Percentiles rank a stretch among this genome's conserved stretches.
phyloP scores from a whole-genome alignment of 2,329 filamentous ascomycete genomes.

The Microcyclospora pomicola region DNA sequence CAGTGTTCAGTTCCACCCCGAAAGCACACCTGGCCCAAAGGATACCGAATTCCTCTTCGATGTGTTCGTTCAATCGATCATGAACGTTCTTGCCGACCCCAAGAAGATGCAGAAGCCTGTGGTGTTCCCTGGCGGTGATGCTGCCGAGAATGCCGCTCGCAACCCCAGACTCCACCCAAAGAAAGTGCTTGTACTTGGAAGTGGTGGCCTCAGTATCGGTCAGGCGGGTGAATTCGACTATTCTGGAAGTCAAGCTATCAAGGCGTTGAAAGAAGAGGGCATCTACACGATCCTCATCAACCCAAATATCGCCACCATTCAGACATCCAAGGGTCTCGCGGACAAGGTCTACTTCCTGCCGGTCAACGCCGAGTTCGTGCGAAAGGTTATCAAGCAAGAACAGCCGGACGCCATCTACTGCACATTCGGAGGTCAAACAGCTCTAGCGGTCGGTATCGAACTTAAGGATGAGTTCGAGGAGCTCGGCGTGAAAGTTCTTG shows the following conservation, averaged over 20 bases:
- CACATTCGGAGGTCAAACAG: constrained; percentile 95
- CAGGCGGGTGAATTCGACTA: constrained; percentile 99
- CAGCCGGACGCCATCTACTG: constrained; percentile 92
- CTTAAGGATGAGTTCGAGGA: constrained; percentile 92
- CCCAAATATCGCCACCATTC: constrained; percentile 96
- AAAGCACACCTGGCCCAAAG: constrained; percentile 86
- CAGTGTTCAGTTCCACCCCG: constrained; percentile 98
- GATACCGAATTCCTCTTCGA: constrained; percentile 97
- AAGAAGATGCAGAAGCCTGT: constrained; percentile 59
- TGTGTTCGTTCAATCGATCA: constrained; percentile 81
- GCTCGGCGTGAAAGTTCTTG: constrained; percentile 85
- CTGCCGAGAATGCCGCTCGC: constrained; percentile 61
- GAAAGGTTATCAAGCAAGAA: constrained; percentile 93
- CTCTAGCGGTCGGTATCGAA: constrained; percentile 90
- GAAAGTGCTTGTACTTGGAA: constrained; percentile 89
- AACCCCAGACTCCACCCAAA: constrained; percentile 74
- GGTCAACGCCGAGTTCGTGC: constrained; percentile 91
- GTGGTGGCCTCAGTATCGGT: constrained; percentile 89
- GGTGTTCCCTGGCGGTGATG: constrained; percentile 71
- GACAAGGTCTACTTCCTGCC: constrained; percentile 99
- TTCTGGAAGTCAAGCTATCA: constrained; percentile 95
- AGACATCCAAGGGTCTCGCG: constrained; percentile 92
- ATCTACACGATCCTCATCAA: constrained; percentile 98
- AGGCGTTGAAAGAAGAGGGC: constrained; percentile 92
- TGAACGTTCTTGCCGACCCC: constrained; percentile 53